Evolutionary conservation across 768 basidiomycete genomes (phyloP).

Genomic region (Collybia mongolica): DNA sequence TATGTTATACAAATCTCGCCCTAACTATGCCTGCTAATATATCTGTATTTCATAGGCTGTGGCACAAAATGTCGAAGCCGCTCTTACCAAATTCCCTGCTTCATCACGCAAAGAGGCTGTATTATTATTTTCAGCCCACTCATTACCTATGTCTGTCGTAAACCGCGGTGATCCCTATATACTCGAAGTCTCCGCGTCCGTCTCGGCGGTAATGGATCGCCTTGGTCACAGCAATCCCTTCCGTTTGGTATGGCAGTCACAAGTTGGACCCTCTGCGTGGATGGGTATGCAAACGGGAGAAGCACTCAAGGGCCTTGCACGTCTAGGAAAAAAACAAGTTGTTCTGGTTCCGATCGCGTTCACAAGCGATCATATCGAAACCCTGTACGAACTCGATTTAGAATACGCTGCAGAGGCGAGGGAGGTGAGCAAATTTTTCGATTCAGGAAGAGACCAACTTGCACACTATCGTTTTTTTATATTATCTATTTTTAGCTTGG

Average conservation of each 20-base stretch:
- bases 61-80: conserved; percentile 81
- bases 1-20: conserved; percentile 30
- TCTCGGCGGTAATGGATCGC: conserved; percentile 89
- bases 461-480: conserved; percentile 8
- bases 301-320: conserved; percentile 83
- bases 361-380: conserved; percentile 99
- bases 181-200: conserved; percentile 91
- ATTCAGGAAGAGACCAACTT: conserved; percentile 8
- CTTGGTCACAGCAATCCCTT: conserved; percentile 81
- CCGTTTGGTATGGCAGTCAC: conserved; percentile 95
- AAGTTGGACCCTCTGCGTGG: conserved; percentile 97
- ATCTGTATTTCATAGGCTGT: conserved; percentile 62
- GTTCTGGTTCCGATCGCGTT: conserved; percentile 95
- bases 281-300: conserved; percentile 96
- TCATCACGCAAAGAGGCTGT: conserved; percentile 73
- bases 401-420: conserved; percentile 91
- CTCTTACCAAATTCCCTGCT: conserved; percentile 75
- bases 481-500: conserved; percentile 67
- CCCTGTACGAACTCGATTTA: conserved; percentile 92
- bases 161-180: conserved; percentile 99
- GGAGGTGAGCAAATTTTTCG: conserved; percentile 59
- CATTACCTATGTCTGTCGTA: conserved; percentile 95
- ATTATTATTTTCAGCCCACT: conserved; percentile 95
- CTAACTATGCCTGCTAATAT: neutral
- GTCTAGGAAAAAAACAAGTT: conserved; percentile 71